Base-by-base conservation (phyloP, 2,329 filamentous ascomycete genomes). In the Aspergillus transmontanensis region DNA sequence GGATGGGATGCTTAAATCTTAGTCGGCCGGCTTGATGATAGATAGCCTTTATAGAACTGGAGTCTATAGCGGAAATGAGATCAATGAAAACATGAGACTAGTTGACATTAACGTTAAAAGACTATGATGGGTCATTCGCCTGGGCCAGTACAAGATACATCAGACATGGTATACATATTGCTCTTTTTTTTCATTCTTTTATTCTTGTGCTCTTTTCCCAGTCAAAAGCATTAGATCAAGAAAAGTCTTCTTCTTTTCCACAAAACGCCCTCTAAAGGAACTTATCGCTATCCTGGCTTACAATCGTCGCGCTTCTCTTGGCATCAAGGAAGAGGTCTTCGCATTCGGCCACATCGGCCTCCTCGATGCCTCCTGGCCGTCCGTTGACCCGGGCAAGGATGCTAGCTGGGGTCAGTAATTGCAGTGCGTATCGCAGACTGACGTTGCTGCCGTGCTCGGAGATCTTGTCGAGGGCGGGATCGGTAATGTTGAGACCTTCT, bases 371-470 rank as follows among this genome's bases (percentile, higher is more conserved):
- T 74, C 92, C 89, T 66, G 84, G 86, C 72, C 89, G 88, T 64
- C 91, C 91, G 76, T 90, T 92, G 74, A 95, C 92, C 75, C 92
- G 90, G 64, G 94, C 93, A 72, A 98, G 86, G 79, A 98, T 96
- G 79, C 91, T 94, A 58, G 93, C 90, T 2, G 94, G 94, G 30
- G 93, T 92, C 71, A 99, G 84, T 70, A 99, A 82, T 81, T 98
- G 95, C 76, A 99, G 83, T 70, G 94, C 94, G 81, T 99, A 99
- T 70, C 95, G 85, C 80, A 99, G 80, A 77, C 92, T 96, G 75
- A 97, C 93, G 71, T 90, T 90, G 73, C 92, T 92, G 69, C 95
- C 95, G 71, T 96, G 90, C 73, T 91, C 87, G 48, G 93, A 87
- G 72, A 99, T 88, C 82, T 92, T 95, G 71, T 95, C 90, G 64